These are phyloP conservation scores for Cucurbita moschata DNA, from an alignment of 306 rosid species.

Conservation along the genomic window DNA sequence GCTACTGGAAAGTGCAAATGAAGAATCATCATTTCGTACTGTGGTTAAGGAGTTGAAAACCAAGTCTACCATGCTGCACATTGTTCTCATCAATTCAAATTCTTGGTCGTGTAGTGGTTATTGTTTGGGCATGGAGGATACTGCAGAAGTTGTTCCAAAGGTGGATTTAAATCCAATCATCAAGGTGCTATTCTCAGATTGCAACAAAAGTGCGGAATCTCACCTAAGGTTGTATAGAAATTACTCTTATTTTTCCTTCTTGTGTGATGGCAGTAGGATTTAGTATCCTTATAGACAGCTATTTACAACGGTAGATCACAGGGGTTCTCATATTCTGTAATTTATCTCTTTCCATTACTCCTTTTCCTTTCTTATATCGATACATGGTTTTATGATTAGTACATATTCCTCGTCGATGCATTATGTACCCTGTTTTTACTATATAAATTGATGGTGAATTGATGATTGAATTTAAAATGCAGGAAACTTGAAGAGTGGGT, in stretches of 20 bases:
- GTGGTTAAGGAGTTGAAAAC: slow-evolving; percentile 56
- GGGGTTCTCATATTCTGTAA: neutral
- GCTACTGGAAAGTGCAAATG: slow-evolving; percentile 59
- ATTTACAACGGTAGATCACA: neutral
- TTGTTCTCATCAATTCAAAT: slow-evolving; percentile 58
- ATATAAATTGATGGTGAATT: neutral
- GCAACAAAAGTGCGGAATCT: slow-evolving; percentile 28
- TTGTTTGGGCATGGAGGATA: slow-evolving; percentile 27
- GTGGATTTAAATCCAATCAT: slow-evolving; percentile 43
- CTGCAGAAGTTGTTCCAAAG: slow-evolving; percentile 20
- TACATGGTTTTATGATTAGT: neutral
- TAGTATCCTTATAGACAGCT: neutral
- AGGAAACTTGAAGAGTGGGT: slow-evolving; percentile 68
- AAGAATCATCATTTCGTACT: slow-evolving; percentile 78
- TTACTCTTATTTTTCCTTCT: neutral
- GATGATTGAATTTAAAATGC: slow-evolving; percentile 19
- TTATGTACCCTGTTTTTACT: neutral
- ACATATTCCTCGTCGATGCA: neutral
- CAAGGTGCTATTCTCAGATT: slow-evolving; percentile 62
- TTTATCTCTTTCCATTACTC: neutral
- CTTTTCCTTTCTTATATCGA: neutral
- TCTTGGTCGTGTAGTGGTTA: slow-evolving; percentile 54
- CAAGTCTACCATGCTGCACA: slow-evolving; percentile 43
- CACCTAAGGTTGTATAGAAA: slow-evolving; percentile 36
- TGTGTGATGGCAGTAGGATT: neutral